Evolutionary conservation across 805 yeast species (phyloP), one percentile per base, ranked within the genome.

Genomic region (Lipomyces sp.): DNA sequence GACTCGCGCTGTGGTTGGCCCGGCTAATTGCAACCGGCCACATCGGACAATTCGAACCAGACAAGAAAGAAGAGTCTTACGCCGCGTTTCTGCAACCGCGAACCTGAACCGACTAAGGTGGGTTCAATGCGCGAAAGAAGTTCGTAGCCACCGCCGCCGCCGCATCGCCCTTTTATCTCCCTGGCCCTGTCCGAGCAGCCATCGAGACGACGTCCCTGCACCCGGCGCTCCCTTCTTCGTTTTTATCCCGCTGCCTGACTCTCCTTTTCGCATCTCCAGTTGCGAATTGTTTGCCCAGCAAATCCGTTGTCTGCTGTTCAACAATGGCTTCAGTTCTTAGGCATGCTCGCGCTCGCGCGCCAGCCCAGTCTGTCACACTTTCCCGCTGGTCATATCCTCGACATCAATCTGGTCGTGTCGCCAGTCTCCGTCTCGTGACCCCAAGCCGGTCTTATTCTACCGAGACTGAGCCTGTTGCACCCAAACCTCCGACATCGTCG

Each of bases 361-460:
- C 54, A 3, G 54, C 10, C 24, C 54, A 29, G 29, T n/a, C 54
- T 4, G 54, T 29, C 54, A 29, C 54, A 3, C 8, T 51, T 15
- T 32, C 54, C 54, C 54, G 54, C 54, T 29, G 54, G 54, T 29
- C 30, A 33, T 32, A 33, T n/a, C 15, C 34, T 24, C 34, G 30
- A 34, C 54, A 24, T 1, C 24, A 32, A 29, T 4, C 54, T 5
- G 7, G 8, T 24, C 30, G 34, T n/a, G 34, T 29, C 11, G 13
- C 34, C 34, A 10, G 32, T 29, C 34, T 51, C 54, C 54, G 34
- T 29, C 34, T 51, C 34, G 54, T 51, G 13, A 33, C 34, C 10
- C 54, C 54, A 51, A 51, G 54, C 54, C 32, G 54, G 54, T 51
- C 54, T 51, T 51, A 51, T 32, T 33, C 54, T 0, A 29, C 54